Percentiles rank a stretch among this genome's conserved stretches.
Evolutionary conservation across 169 alveolate species (phyloP).

Genomic region (Toxoplasma gondii): DNA sequence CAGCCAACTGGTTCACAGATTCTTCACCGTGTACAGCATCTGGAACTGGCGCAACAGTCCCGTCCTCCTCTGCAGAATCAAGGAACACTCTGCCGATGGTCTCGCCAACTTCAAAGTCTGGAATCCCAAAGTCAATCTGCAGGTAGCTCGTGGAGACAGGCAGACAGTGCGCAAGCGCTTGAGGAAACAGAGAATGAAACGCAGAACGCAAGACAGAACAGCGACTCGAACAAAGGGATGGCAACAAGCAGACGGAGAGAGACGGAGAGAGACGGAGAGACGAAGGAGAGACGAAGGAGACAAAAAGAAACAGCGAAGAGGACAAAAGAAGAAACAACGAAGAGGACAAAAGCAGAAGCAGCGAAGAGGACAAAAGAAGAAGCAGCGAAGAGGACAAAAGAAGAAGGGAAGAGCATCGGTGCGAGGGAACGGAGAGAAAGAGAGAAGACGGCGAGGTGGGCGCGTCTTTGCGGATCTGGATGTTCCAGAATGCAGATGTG

Average conservation of each 20-base stretch:
- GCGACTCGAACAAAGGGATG: background rate
- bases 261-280: background rate
- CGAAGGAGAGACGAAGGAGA: background rate
- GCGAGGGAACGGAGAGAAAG: no score
- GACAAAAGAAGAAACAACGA: background rate
- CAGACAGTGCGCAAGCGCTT: background rate
- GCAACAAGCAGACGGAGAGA: background rate
- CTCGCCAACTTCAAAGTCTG: conserved; percentile 90
- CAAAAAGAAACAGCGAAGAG: background rate
- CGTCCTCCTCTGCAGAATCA: conserved; percentile 89
- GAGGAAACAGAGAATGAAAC: background rate
- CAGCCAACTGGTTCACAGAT: conserved; percentile 91
- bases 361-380: background rate
- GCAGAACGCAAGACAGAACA: background rate
- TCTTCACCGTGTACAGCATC: conserved; percentile 90
- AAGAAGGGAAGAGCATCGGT: no score
- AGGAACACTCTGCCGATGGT: conserved; percentile 86
- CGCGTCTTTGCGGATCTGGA: no score
- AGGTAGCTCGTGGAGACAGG: conserved; percentile 33
- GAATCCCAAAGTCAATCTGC: conserved; percentile 90
- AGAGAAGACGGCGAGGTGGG: no score
- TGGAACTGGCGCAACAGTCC: conserved; percentile 90
- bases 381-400: background rate
- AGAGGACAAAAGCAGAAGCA: background rate
- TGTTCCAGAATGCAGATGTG: no score